phyloP scores from a whole-genome alignment of 129 eudicot species.

The Ambrosia artemisiifolia region DNA sequence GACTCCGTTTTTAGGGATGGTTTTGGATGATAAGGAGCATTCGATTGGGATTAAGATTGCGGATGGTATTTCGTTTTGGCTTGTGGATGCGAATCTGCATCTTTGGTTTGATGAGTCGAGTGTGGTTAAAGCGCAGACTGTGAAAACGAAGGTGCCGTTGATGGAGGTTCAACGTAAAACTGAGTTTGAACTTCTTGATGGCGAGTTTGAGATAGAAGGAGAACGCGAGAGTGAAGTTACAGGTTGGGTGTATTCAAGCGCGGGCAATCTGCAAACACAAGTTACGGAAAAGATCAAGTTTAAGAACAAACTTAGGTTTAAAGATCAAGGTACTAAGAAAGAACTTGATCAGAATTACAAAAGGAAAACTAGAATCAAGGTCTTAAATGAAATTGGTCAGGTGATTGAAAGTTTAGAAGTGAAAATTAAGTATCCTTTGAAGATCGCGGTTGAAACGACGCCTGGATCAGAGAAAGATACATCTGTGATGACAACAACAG shows the following conservation, averaged over 20 bases:
- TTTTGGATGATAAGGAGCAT: constrained; percentile 56
- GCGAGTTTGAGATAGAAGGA: constrained; percentile 47
- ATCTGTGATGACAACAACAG: constrained; percentile 45
- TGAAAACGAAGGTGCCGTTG: constrained; percentile 24
- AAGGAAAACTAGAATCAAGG: constrained; percentile 34
- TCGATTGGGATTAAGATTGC: constrained; percentile 45
- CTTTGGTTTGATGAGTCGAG: constrained; percentile 54
- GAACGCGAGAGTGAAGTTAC: constrained; percentile 36
- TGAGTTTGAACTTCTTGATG: constrained; percentile 38
- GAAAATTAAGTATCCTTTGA: constrained; percentile 45
- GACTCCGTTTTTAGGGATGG: constrained; percentile 58
- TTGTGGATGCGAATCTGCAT: constrained; percentile 76
- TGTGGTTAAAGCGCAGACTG: constrained; percentile 27
- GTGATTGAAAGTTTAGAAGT: constrained; percentile 21
- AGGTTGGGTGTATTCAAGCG: constrained; percentile 49
- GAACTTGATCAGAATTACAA: constrained; percentile 41
- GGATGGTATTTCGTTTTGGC: constrained; percentile 61
- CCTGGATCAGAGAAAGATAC: constrained; percentile 42
- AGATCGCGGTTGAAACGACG: constrained; percentile 21
- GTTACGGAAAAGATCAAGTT: constrained; percentile 33
- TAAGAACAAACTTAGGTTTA: constrained; percentile 41
- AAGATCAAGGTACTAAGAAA: constrained; percentile 38
- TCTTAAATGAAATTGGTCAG: constrained; percentile 29
- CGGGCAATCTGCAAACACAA: constrained; percentile 44
- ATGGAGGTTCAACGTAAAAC: constrained; percentile 20